phyloP scores from a whole-genome alignment of 2,329 filamentous ascomycete species.

The Cercospora canescens region DNA sequence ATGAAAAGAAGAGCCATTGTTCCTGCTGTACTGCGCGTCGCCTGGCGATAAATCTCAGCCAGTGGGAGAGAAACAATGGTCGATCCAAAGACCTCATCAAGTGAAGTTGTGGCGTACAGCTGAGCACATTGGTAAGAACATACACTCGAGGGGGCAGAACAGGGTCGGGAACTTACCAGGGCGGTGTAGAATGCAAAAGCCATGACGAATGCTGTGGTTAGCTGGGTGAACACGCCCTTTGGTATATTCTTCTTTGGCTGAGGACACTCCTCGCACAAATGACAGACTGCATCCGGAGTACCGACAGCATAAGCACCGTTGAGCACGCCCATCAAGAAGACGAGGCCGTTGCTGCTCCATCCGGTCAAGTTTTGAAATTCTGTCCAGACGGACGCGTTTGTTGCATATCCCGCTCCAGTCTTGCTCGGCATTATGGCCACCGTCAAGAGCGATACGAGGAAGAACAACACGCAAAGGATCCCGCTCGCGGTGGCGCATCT shows the following conservation, averaged over 20 bases:
- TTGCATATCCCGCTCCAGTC: conserved; percentile 44
- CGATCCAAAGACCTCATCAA: conserved; percentile 54
- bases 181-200: conserved; percentile 47
- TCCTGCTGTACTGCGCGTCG: conserved; percentile 42
- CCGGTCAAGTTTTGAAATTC: conserved; percentile 46
- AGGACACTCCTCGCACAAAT: conserved; percentile 65
- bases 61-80: conserved; percentile 53
- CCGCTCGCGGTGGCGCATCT: conserved; percentile 54
- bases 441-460: conserved; percentile 57
- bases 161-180: conserved; percentile 20
- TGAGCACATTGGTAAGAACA: background rate
- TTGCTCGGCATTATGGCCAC: conserved; percentile 56
- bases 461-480: conserved; percentile 51
- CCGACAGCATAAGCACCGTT: conserved; percentile 67
- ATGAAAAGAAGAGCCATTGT: conserved; percentile 51
- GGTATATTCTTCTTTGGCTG: conserved; percentile 54
- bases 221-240: conserved; percentile 53
- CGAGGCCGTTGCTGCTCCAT: conserved; percentile 54
- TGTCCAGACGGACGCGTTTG: conserved; percentile 43
- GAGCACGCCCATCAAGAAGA: conserved; percentile 63
- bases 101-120: conserved; percentile 60
- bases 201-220: conserved; percentile 54
- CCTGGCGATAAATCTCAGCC: conserved; percentile 63
- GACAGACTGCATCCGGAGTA: conserved; percentile 62
- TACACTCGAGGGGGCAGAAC: background rate